A percentile compares a stretch with the other conserved stretches of the same genome.
phyloP scores from a whole-genome alignment of 2,329 filamentous ascomycete genomes.

The Diaporthe batatas region DNA sequence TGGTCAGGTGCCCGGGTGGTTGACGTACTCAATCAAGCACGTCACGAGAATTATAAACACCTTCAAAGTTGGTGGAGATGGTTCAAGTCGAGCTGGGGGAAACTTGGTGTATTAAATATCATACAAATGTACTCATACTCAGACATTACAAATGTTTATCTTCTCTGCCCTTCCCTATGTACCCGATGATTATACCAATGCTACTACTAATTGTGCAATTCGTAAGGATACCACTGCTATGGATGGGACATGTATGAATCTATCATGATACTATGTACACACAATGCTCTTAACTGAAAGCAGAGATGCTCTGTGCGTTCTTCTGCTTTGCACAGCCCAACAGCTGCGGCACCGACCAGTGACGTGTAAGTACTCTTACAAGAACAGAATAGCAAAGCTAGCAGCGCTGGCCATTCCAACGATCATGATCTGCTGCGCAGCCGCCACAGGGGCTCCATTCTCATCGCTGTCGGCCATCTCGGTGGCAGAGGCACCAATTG shows the following conservation, averaged over 20 bases:
- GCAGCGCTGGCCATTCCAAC: slow-evolving; percentile 17
- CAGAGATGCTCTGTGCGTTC: neutral
- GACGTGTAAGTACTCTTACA: neutral
- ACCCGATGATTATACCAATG: neutral
- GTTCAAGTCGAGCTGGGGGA: too few relatives aligned
- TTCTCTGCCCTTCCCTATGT: neutral
- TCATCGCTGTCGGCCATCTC: neutral
- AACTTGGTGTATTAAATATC: neutral
- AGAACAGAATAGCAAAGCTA: neutral
- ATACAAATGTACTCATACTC: neutral
- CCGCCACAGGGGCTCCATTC: neutral
- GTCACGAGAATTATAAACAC: neutral
- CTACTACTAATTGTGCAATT: neutral
- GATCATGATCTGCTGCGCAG: slow-evolving; percentile 12
- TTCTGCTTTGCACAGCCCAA: too few relatives aligned
- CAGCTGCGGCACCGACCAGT: neutral
- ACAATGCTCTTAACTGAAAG: neutral
- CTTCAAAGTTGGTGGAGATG: too few relatives aligned
- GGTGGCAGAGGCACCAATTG: neutral
- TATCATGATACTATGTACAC: neutral
- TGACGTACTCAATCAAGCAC: neutral
- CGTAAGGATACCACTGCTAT: neutral
- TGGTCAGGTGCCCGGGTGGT: too few relatives aligned
- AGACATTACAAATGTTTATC: slow-evolving; percentile 9
- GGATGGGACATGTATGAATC: neutral